A percentile compares a stretch with the other conserved stretches of the same genome.
These are phyloP conservation scores for Prunus kanzakura DNA, from an alignment of 306 rosid genomes.

Conservation along the genomic window DNA sequence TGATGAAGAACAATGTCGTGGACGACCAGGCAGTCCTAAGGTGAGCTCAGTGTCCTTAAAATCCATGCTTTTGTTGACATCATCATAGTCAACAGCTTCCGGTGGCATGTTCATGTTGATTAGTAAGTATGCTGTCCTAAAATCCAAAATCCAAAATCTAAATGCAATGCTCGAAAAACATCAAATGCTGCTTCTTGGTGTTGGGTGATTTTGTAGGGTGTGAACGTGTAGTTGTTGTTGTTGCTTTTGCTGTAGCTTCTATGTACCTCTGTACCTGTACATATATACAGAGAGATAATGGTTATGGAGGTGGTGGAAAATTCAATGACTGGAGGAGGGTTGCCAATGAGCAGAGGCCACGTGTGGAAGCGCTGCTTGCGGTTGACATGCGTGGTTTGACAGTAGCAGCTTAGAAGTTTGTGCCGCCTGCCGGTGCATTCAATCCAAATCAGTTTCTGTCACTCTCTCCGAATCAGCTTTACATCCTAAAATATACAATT, in stretches of 20 bases:
- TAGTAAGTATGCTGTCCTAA: no score
- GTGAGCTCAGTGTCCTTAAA: constrained; percentile 35
- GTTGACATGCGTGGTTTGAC: constrained; percentile 13
- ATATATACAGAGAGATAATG: background rate
- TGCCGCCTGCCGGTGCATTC: constrained; percentile 32
- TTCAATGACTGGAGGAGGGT: background rate
- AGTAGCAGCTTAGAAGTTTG: constrained; percentile 25
- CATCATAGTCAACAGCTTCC: background rate
- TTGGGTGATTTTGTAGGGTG: background rate
- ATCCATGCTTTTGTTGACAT: background rate
- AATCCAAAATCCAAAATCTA: no score
- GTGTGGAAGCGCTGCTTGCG: constrained; percentile 10
- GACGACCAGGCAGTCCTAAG: constrained; percentile 20
- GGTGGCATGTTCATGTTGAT: no score
- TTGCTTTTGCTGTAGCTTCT: background rate
- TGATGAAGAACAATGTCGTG: background rate
- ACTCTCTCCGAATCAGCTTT: background rate
- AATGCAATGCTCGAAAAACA: no score
- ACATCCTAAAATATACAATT: background rate
- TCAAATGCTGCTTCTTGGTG: no score
- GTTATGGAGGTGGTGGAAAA: background rate
- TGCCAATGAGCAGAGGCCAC: constrained; percentile 12
- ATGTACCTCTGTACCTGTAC: no score
- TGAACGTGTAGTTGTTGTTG: background rate
- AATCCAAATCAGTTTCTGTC: constrained; percentile 16